Base-by-base conservation (phyloP, 768 basidiomycete species). In the Hygrophorus pudorinus region DNA sequence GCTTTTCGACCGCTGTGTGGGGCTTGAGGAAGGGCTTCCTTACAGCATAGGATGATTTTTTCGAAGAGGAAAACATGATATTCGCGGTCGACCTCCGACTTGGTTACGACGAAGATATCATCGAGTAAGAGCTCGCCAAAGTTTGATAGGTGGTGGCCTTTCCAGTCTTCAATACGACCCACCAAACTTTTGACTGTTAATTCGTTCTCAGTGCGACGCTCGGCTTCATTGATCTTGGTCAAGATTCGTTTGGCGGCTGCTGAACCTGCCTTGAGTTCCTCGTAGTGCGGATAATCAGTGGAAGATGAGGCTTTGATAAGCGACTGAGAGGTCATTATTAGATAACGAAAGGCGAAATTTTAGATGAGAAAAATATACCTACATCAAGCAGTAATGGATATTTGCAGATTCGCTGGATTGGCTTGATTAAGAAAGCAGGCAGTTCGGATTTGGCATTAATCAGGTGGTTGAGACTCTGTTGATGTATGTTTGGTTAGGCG, bases 51-150 rank as follows among this genome's bases (percentile, higher is more conserved):
- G 52, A 99, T 91, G 63, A 99, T 99, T 68, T 91, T 91, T 67
- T 98, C 93, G 53, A 99, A 99, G 29, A 99, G 71, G 73, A 97
- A 99, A 46, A 99, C 93, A 53, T 94, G 91, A 56, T 98, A 98
- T 62, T 99, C 96, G 53, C 96, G 78, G 60, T 97, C 92, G 55
- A 92, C 86, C 47, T 93, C 92, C 39, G 84, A 86, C 65, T 98
- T 99, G 54, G 86, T 94, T 46, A 98, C 96, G 46, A 83, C 79
- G 62, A 98, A 98, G 45, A 91, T 76, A 59, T 97, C 96, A 59
- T 98, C 93, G 24, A 98, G 76, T 28, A 94, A 73, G 43, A 99
- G 83, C 53, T 88, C 80, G 48, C 96, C 96, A 51, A 99, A 98
- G 60, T 91, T 87, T 53, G 80, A 80, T 31, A 97, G 73, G 53